These are phyloP conservation scores for Clonostachys rosea DNA, from an alignment of 2,329 filamentous ascomycete genomes.

Conservation along the genomic window DNA sequence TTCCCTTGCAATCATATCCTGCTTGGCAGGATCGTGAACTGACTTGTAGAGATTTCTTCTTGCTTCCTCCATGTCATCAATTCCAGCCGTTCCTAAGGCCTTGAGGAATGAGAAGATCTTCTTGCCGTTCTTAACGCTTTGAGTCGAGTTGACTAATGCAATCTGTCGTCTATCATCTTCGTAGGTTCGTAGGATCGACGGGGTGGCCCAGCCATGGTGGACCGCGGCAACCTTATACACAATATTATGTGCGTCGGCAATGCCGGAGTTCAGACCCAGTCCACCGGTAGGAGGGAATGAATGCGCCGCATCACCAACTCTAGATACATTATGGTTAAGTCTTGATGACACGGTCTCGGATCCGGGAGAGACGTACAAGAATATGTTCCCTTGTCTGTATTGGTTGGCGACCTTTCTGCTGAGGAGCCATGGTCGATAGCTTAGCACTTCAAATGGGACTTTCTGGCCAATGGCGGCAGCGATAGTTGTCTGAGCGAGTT, in stretches of 20 bases:
- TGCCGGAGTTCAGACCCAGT: constrained; percentile 20
- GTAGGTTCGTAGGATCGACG: constrained; percentile 26
- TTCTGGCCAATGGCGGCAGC: constrained; percentile 18
- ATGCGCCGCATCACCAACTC: constrained; percentile 26
- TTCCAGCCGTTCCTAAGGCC: too few species aligned
- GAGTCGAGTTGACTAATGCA: constrained; percentile 28
- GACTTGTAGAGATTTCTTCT: too few species aligned
- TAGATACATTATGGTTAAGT: constrained; percentile 19
- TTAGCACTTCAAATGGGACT: constrained; percentile 16
- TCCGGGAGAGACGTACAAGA: too few species aligned
- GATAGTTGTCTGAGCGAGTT: too few species aligned
- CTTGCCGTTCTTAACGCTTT: constrained; percentile 36
- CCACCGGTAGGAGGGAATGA: constrained; percentile 24
- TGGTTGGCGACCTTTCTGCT: constrained; percentile 23
- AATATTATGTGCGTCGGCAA: constrained; percentile 23
- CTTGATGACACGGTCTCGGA: not conserved
- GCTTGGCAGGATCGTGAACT: too few species aligned
- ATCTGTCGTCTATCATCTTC: constrained; percentile 27
- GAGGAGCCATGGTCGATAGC: constrained; percentile 29
- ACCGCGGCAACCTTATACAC: constrained; percentile 29
- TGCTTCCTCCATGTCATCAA: too few species aligned
- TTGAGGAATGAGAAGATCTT: constrained; percentile 15
- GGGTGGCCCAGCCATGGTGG: constrained; percentile 18
- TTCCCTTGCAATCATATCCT: too few species aligned
- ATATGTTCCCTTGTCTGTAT: not conserved